Evolutionary conservation across 805 yeast genomes (phyloP), one percentile per base, ranked within the genome.

Genomic region (Metschnikowia baotianmanensis): DNA sequence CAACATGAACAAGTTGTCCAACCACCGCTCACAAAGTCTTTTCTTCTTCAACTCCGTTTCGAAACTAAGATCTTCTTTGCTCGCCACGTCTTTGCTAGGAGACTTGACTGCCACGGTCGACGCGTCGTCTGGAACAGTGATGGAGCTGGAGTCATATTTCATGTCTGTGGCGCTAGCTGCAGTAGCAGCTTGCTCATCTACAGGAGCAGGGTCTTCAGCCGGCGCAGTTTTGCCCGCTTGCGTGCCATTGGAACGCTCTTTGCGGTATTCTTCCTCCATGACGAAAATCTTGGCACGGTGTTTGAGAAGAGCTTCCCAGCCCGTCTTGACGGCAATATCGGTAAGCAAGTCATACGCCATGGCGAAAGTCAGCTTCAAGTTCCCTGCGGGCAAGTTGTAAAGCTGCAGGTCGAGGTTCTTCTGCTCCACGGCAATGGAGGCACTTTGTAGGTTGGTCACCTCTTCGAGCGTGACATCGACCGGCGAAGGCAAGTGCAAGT

Each of bases 401-500:
- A 86, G 68, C 31, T 71, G 72, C 17, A 80, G 85, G 55, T 83
- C 88, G 29, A 83, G 75, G 39, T 74, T 69, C 34, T 71, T 69
- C 58, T 83, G 90, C 53, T 86, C 95, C 26, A 68, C 65, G 19
- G 77, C 76, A 29, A 86, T 78, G 41, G 80, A 84, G 40, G 68
- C 69, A 31, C 90, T 78, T 50, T 80, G 84, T 50, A 86, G 65
- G 27, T 79, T 73, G 3, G 86, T 70, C 3, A 86, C 90, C 37
- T 81, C 86, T 28, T 76, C 82, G 31, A 86, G 62, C 0, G 80
- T 77, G 6, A 82, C 91, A 62, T 85, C 93, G 23, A 74, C 67
- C 3, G 95, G 93, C 30, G 83, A 67, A 0, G 95, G 95, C 30
- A 86, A 67, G 61, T 86, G 95, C 50, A 86, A 62, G 42, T 73